Percentiles rank a stretch among this genome's conserved stretches.
Conservation (phyloP, 208 protist genomes). For the Acanthamoeba lenticulata region DNA sequence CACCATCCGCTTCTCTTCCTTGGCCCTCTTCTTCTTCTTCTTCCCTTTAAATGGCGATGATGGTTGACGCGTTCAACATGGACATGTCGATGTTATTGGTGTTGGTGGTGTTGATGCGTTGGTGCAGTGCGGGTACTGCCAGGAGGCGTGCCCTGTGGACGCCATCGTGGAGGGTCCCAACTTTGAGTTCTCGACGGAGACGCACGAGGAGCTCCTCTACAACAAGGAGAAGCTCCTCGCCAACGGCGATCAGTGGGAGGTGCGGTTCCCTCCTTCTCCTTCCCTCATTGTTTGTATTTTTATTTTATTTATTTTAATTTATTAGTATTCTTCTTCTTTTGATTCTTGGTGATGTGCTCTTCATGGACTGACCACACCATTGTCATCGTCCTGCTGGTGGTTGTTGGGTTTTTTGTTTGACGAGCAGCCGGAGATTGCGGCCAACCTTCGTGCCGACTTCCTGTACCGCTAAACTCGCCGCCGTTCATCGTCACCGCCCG, state of each 20-base stretch:
- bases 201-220: slow-evolving; percentile 90
- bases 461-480: slow-evolving; percentile 86
- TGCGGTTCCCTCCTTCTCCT: neutral
- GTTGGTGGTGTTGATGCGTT: neutral
- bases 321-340: too few species aligned
- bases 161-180: slow-evolving; percentile 92
- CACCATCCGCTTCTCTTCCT: neutral
- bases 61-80: neutral
- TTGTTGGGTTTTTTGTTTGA: neutral
- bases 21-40: neutral
- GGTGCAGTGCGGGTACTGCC: slow-evolving; percentile 87
- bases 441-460: slow-evolving; percentile 86
- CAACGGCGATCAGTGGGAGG: slow-evolving; percentile 86
- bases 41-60: neutral
- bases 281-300: neutral
- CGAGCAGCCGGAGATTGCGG: slow-evolving; percentile 85
- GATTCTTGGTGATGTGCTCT: too few species aligned
- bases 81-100: too few species aligned
- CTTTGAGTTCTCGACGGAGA: slow-evolving; percentile 90
- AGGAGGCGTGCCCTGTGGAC: slow-evolving; percentile 91
- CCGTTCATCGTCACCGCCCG: too few species aligned
- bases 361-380: too few species aligned
- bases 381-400: neutral
- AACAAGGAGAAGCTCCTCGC: slow-evolving; percentile 90
- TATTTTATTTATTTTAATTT: neutral